These are phyloP conservation scores for Penicillium steckii DNA, from an alignment of 495 filamentous ascomycete species.

Conservation along the genomic window DNA sequence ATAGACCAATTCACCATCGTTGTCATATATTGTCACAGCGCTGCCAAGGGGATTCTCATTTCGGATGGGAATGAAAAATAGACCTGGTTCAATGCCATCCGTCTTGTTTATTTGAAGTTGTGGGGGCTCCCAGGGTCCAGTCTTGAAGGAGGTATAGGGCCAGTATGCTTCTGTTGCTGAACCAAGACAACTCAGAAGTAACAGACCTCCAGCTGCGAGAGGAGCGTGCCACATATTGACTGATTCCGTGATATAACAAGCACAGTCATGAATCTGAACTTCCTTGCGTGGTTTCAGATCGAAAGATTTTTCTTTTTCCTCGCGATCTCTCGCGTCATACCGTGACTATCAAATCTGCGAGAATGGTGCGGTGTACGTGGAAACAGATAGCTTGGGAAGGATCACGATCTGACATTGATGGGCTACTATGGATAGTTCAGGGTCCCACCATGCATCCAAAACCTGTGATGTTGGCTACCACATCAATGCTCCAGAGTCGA, in stretches of 20 bases:
- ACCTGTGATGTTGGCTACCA: no score
- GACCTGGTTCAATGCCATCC: constrained; percentile 5
- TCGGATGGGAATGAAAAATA: constrained; percentile 19
- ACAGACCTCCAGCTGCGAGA: background rate
- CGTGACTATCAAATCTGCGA: no score
- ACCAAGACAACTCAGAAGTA: background rate
- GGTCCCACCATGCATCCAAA: no score
- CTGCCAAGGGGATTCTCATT: constrained; percentile 9
- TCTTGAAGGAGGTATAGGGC: constrained; percentile 10
- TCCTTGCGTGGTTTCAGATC: no score
- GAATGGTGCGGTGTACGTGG: no score
- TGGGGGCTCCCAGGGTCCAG: constrained; percentile 17
- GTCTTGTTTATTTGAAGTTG: constrained; percentile 13
- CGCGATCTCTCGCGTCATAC: no score
- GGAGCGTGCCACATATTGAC: constrained; percentile 1
- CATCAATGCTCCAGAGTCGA: no score
- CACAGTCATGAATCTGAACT: background rate
- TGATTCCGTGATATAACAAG: background rate
- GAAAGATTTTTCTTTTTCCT: no score
- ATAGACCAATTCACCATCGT: constrained; percentile 22
- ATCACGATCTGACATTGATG: no score
- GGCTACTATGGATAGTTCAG: no score
- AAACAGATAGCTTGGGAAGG: no score
- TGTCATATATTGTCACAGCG: constrained; percentile 18
- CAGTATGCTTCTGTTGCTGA: constrained; percentile 2